Conservation (phyloP, 805 yeast species). For the Starmerella floricola region DNA sequence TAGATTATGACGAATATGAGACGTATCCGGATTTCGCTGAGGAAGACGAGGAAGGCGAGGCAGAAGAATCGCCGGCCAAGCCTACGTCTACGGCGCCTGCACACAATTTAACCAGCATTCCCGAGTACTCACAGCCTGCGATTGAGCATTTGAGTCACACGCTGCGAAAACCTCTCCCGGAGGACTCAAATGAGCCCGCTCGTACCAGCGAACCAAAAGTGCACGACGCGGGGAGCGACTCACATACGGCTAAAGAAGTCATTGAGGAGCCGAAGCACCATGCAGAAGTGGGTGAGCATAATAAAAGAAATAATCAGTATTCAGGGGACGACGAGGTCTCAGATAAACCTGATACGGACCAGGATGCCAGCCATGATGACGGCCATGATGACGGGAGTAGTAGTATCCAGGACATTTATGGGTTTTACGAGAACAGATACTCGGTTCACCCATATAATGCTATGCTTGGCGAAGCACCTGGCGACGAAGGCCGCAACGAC, state of each 20-base stretch:
- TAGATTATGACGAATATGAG: conserved; percentile 24
- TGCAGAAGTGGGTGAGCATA: too few relatives aligned
- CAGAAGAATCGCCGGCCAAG: not conserved
- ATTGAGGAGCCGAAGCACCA: too few relatives aligned
- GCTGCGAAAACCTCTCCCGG: too few relatives aligned
- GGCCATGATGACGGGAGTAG: conserved; percentile 2
- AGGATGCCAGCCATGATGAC: not conserved
- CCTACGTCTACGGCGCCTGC: not conserved
- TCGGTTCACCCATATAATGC: conserved; percentile 18
- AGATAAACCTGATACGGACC: too few relatives aligned
- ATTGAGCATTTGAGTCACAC: too few relatives aligned
- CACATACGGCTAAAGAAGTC: too few relatives aligned
- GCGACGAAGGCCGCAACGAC: not conserved
- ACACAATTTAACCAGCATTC: not conserved
- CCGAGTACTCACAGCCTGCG: too few relatives aligned
- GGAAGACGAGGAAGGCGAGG: conserved; percentile 11
- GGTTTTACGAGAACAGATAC: conserved; percentile 23
- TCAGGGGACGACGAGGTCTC: too few relatives aligned
- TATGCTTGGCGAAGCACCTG: conserved; percentile 7
- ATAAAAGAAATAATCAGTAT: too few relatives aligned
- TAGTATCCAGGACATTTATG: conserved; percentile 22
- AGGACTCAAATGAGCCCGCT: too few relatives aligned
- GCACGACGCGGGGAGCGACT: too few relatives aligned
- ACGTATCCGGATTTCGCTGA: conserved; percentile 3
- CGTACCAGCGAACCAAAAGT: too few relatives aligned